Conservation (phyloP, 371 early-diverging fungal genomes). For the Syncephalis plumigaleata region DNA sequence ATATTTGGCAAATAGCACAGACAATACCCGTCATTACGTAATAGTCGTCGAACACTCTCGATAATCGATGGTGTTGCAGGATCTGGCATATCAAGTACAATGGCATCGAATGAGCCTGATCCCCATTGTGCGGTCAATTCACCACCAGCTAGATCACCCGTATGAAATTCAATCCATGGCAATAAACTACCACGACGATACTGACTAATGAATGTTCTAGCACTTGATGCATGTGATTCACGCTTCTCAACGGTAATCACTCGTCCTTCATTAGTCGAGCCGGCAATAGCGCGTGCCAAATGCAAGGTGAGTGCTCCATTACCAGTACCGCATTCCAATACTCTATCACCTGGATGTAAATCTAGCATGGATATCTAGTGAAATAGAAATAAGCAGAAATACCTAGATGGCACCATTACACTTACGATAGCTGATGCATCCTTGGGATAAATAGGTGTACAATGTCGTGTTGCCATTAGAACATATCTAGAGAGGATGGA, state of each 20-base stretch:
- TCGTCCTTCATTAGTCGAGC: conserved; percentile 14
- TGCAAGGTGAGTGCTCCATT: conserved; percentile 52
- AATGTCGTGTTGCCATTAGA: conserved; percentile 30
- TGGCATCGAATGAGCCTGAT: conserved; percentile 27
- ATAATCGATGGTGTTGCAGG: conserved; percentile 14
- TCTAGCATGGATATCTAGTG: conserved; percentile 34
- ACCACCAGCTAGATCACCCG: conserved; percentile 19
- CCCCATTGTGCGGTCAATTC: neutral
- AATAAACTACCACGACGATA: conserved; percentile 36
- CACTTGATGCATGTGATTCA: conserved; percentile 25
- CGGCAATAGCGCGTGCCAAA: conserved; percentile 31
- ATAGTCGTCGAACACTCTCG: no score
- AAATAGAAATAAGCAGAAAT: neutral
- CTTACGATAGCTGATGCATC: conserved; percentile 47
- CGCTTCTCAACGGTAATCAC: conserved; percentile 43
- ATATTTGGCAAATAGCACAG: conserved; percentile 61
- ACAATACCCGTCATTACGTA: conserved; percentile 36
- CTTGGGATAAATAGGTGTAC: conserved; percentile 59
- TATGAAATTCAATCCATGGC: conserved; percentile 23
- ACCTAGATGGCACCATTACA: neutral
- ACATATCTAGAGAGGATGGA: conserved; percentile 35
- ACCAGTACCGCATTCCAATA: conserved; percentile 62
- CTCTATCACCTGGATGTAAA: conserved; percentile 32
- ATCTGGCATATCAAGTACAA: conserved; percentile 53
- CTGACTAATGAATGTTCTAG: conserved; percentile 26